These are phyloP conservation scores for Digitaria exilis DNA, from an alignment of 202 grass and related monocot genomes.

Conservation along the genomic window DNA sequence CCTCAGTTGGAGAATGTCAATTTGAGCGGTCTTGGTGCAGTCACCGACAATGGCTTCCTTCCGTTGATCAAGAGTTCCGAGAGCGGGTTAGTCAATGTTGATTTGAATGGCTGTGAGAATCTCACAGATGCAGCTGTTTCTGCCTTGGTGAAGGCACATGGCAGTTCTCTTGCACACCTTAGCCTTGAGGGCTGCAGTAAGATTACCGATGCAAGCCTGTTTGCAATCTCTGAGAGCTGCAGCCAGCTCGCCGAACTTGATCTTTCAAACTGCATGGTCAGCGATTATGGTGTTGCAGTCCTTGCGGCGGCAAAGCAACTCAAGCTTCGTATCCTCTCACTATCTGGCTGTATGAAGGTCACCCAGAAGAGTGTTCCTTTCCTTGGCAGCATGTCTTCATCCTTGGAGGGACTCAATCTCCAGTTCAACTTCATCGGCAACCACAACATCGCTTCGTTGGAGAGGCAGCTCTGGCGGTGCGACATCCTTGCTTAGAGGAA, in stretches of 20 bases:
- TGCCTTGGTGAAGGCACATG: slow-evolving; percentile 72
- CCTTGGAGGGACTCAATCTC: slow-evolving; percentile 79
- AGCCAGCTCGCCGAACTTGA: slow-evolving; percentile 76
- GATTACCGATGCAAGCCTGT: slow-evolving; percentile 72
- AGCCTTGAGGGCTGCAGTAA: slow-evolving; percentile 90
- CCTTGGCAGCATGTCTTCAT: slow-evolving; percentile 79
- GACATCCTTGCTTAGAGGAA: slow-evolving; percentile 79
- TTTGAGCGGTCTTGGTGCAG: slow-evolving; percentile 65
- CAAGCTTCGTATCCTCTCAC: slow-evolving; percentile 75
- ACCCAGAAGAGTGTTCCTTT: slow-evolving; percentile 83
- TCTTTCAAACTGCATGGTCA: slow-evolving; percentile 78
- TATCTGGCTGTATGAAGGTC: slow-evolving; percentile 77
- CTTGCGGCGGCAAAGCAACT: slow-evolving; percentile 70
- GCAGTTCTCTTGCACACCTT: slow-evolving; percentile 63
- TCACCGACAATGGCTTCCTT: slow-evolving; percentile 76
- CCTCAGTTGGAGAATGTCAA: slow-evolving; percentile 81
- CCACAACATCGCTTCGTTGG: slow-evolving; percentile 63
- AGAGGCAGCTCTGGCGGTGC: slow-evolving; percentile 86
- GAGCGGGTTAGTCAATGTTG: slow-evolving; percentile 68
- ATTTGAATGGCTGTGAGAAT: slow-evolving; percentile 77
- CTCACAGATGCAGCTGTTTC: slow-evolving; percentile 62
- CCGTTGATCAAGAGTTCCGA: slow-evolving; percentile 73
- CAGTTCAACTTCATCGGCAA: slow-evolving; percentile 76
- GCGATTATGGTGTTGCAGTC: slow-evolving; percentile 73
- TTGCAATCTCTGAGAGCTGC: slow-evolving; percentile 72